These are phyloP conservation scores for Xylariaceae sp. DNA, from an alignment of 2,329 filamentous ascomycete genomes.

Conservation along the genomic window DNA sequence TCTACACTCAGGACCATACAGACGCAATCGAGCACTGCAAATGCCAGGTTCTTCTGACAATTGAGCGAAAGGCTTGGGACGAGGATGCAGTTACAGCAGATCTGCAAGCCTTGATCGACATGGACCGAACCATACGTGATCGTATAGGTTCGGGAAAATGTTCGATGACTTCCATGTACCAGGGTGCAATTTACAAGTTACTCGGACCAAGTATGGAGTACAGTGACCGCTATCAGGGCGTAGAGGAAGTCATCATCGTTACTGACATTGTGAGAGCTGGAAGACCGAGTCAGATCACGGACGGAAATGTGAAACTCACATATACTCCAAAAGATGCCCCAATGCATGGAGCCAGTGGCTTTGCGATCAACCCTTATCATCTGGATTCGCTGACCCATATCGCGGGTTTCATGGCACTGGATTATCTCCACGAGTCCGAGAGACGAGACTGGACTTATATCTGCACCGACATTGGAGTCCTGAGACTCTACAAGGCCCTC, in stretches of 20 bases:
- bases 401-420: no score
- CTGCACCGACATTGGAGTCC: no score
- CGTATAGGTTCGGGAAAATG: neutral
- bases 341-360: no score
- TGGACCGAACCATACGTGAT: constrained; percentile 1
- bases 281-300: constrained; percentile 11
- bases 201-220: constrained; percentile 24
- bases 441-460: no score
- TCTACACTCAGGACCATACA: constrained; percentile 4
- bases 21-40: constrained; percentile 9
- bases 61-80: neutral
- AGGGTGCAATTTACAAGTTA: constrained; percentile 23
- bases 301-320: constrained; percentile 18
- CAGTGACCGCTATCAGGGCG: constrained; percentile 16
- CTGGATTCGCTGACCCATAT: no score
- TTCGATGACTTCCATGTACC: constrained; percentile 4
- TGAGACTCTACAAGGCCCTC: no score
- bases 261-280: neutral
- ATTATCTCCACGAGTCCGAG: no score
- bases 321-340: constrained; percentile 3
- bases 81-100: neutral
- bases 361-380: no score
- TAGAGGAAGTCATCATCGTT: constrained; percentile 16
- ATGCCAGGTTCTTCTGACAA: constrained; percentile 7
- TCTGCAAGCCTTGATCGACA: neutral